These are phyloP conservation scores for Cyamopsis tetragonoloba DNA, from an alignment of 306 rosid genomes.

Conservation along the genomic window DNA sequence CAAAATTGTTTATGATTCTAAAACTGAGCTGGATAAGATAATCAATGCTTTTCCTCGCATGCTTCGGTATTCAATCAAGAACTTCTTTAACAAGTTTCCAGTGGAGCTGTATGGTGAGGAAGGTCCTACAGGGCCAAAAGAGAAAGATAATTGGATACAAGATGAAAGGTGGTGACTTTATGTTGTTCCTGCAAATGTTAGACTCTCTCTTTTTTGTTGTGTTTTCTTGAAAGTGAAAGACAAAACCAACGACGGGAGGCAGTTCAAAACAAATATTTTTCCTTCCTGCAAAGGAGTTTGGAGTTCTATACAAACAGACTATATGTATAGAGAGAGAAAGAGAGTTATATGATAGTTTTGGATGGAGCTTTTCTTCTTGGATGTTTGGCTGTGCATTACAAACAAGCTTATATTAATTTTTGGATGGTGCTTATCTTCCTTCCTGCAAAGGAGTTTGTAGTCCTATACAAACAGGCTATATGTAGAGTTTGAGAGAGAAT, in stretches of 20 bases:
- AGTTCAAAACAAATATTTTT: no score
- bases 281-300: no score
- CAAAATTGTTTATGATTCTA: conserved; percentile 37
- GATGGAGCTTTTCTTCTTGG: not conserved
- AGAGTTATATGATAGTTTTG: not conserved
- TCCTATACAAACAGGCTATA: no score
- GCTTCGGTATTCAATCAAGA: conserved; percentile 27
- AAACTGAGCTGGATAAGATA: conserved; percentile 40
- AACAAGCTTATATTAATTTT: no score
- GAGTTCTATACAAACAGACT: no score
- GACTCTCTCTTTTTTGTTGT: no score
- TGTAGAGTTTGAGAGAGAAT: no score
- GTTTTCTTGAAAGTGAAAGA: no score
- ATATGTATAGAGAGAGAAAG: not conserved
- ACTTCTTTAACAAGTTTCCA: conserved; percentile 31
- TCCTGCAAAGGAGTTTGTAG: no score
- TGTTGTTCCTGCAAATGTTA: not conserved
- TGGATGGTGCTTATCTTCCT: no score
- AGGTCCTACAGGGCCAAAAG: conserved; percentile 53
- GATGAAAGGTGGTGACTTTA: conserved; percentile 43
- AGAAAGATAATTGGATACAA: conserved; percentile 39
- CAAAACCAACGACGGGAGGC: no score
- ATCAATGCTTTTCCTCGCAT: conserved; percentile 31
- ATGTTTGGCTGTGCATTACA: conserved; percentile 15
- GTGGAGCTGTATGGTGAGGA: conserved; percentile 45